Conservation (phyloP, 164 flowering plant species). For the Protea cynaroides region DNA sequence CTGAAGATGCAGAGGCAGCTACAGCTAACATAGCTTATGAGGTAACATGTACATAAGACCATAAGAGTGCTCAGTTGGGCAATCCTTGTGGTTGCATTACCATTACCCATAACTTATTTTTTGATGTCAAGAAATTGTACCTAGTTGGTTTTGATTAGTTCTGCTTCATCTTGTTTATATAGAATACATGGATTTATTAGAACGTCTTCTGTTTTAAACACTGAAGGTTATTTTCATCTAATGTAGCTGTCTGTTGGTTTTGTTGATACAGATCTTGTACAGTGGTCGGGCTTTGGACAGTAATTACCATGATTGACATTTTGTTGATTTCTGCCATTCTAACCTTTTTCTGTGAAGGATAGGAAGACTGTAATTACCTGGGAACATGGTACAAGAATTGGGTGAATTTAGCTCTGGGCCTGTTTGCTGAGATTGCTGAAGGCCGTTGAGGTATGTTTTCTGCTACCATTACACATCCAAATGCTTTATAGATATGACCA, state of each 20-base stretch:
- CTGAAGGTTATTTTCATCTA: constrained; percentile 20
- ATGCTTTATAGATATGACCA: too few species aligned
- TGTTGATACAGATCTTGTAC: constrained; percentile 45
- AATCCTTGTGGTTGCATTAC: constrained; percentile 18
- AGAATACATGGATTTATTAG: constrained; percentile 7
- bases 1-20: constrained; percentile 7
- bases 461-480: not conserved
- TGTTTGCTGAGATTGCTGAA: constrained; percentile 19
- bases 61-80: constrained; percentile 14
- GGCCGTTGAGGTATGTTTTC: constrained; percentile 42
- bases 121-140: constrained; percentile 24
- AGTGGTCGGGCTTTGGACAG: constrained; percentile 27
- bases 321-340: constrained; percentile 19
- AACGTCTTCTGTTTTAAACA: constrained; percentile 9
- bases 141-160: constrained; percentile 14
- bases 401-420: constrained; percentile 16
- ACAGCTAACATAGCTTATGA: constrained; percentile 22
- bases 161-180: constrained; percentile 1
- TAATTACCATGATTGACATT: constrained; percentile 17
- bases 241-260: constrained; percentile 38
- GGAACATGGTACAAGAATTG: constrained; percentile 21
- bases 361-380: constrained; percentile 29
- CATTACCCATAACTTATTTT: constrained; percentile 6
- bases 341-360: constrained; percentile 25
- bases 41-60: constrained; percentile 43